These are phyloP conservation scores for Lactarius sanguifluus DNA, from an alignment of 768 basidiomycete genomes.

Conservation along the genomic window DNA sequence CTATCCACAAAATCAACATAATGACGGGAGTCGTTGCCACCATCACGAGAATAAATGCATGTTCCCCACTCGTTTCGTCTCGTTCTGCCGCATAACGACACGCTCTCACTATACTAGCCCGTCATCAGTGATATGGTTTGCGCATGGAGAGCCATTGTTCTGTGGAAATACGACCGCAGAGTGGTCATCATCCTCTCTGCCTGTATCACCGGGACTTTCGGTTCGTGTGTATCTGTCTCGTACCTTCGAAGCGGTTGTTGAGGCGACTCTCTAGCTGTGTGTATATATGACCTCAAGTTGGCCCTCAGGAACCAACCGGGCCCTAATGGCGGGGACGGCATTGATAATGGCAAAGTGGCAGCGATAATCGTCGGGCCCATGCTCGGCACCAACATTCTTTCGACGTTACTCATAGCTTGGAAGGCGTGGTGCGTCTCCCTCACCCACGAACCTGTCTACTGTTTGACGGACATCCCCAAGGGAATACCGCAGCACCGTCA, in stretches of 20 bases:
- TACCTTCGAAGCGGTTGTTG: neutral
- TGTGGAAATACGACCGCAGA: constrained; percentile 24
- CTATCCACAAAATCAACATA: constrained; percentile 14
- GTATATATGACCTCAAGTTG: constrained; percentile 19
- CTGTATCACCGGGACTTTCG: constrained; percentile 16
- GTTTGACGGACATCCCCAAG: neutral
- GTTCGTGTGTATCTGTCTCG: neutral
- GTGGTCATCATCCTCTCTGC: constrained; percentile 12
- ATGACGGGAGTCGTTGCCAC: constrained; percentile 2
- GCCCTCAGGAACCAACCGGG: constrained; percentile 14
- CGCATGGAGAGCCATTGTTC: constrained; percentile 20
- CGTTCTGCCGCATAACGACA: neutral
- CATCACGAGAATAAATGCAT: constrained; percentile 16
- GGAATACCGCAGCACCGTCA: constrained; percentile 14
- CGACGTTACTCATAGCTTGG: constrained; percentile 23
- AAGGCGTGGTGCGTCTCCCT: constrained; percentile 19
- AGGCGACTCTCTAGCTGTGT: neutral
- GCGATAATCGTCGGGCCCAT: constrained; percentile 19
- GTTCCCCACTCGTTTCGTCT: neutral
- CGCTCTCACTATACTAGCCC: neutral
- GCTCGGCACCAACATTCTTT: constrained; percentile 23
- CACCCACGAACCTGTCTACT: neutral
- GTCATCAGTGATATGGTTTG: constrained; percentile 26
- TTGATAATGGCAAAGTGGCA: constrained; percentile 16
- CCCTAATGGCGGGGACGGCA: neutral